Conservation (phyloP, 2,329 filamentous ascomycete genomes). For the Aspergillus sp. region DNA sequence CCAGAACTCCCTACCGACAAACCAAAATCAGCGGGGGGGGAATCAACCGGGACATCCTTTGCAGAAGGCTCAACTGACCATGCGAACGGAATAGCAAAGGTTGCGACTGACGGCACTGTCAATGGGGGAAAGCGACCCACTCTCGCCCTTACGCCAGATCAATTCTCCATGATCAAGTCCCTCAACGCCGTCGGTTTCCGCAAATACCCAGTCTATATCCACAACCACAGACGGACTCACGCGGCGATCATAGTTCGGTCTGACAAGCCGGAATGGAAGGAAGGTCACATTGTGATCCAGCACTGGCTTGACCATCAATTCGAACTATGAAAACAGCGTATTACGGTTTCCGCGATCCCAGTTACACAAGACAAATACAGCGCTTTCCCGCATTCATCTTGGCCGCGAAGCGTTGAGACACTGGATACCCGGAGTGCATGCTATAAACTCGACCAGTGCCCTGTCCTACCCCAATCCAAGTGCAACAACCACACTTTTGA, state of each 20-base stretch:
- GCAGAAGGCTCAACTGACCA: not conserved
- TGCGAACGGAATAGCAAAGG: not conserved
- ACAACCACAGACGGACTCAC: conserved; percentile 74
- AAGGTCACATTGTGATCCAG: conserved; percentile 73
- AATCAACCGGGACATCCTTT: not conserved
- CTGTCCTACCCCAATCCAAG: not conserved
- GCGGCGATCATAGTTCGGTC: conserved; percentile 84
- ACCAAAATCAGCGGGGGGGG: not conserved
- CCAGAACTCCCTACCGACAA: not conserved
- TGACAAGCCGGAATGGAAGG: conserved; percentile 65
- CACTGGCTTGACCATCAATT: conserved; percentile 84
- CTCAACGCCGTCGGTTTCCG: conserved; percentile 64
- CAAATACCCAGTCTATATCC: conserved; percentile 56
- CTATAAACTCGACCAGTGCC: not conserved
- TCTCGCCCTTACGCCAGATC: conserved; percentile 73
- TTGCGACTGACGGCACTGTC: not conserved
- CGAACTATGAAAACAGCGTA: not conserved
- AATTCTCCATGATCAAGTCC: conserved; percentile 81
- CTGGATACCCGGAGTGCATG: not conserved
- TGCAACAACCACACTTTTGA: not conserved
- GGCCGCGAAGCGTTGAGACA: not conserved
- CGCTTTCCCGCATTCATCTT: not conserved
- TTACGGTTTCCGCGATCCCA: not conserved
- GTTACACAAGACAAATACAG: not conserved
- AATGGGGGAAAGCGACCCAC: conserved; percentile 54